Evolutionary conservation across 805 yeast genomes (phyloP), one percentile per base, ranked within the genome.

Genomic region (Hanseniaspora jakobsenii): DNA sequence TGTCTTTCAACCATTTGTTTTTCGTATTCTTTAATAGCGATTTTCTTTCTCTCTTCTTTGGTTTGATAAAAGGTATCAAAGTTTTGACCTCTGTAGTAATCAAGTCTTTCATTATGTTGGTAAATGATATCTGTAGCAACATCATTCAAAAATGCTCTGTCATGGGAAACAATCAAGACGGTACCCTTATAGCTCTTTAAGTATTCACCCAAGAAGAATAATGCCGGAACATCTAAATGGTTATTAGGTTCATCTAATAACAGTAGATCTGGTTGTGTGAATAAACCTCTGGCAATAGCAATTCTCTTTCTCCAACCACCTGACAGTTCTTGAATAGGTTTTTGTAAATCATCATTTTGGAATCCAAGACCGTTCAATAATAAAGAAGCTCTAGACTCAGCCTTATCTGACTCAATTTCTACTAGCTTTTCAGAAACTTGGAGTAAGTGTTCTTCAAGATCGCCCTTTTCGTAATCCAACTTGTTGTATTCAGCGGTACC

Each of bases 271-370:
- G 98, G 98, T 60, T 85, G 80, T 72, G 96, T 89, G 72, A 91
- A 91, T 60, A 91, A 72, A 0, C 98, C 98, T 66, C 98, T 77
- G 3, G 98, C 98, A 49, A 91, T 72, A n/a, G 96, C 83, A 52
- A 91, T 72, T 70, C 98, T 82, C 98, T 91, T 91, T 73, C 98
- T 81, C 98, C 98, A 91, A 77, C 99, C 99, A 75, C 99, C 99
- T 43, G 96, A 86, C 62, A 91, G 91, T 22, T 86, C 73, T 52
- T 85, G 89, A 5, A 97, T 86, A 26, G 95, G 78, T 51, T 70
- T 70, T 37, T 69, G 65, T 62, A 91, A 98, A 5, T 95, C 73
- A 55, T 81, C 94, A 37, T 94, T 78, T 35, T 42, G 46, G 69
- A 91, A 91, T 47, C 99, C 99, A 50, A 91, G 70, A 59, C 99